Percentiles rank a stretch among this genome's conserved stretches.
These are phyloP conservation scores for Candida germanica DNA, from an alignment of 805 yeast genomes.

Conservation along the genomic window DNA sequence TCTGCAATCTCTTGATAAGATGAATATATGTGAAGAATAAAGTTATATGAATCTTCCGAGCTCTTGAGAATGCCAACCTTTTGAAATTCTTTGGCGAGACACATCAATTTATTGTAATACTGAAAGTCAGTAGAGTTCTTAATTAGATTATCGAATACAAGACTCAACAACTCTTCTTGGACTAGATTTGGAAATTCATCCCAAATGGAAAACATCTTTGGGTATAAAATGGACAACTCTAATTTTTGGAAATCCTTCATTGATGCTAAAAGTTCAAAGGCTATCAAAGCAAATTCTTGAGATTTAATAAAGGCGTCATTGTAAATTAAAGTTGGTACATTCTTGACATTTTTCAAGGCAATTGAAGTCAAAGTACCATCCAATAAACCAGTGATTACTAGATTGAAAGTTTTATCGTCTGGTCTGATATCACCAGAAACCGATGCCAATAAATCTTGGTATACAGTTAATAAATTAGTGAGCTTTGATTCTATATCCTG, in stretches of 20 bases:
- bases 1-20: constrained; percentile 26
- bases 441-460: constrained; percentile 55
- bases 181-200: constrained; percentile 26
- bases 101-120: constrained; percentile 37
- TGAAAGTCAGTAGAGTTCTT: constrained; percentile 21
- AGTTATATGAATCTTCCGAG: constrained; percentile 22
- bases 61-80: constrained; percentile 15
- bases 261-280: constrained; percentile 44
- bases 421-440: constrained; percentile 43
- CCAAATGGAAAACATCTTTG: constrained; percentile 32
- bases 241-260: constrained; percentile 39
- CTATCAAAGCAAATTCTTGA: constrained; percentile 42
- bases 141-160: constrained; percentile 15
- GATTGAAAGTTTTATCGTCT: constrained; percentile 48
- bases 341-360: constrained; percentile 4
- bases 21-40: constrained; percentile 25
- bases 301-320: constrained; percentile 45
- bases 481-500: constrained; percentile 54
- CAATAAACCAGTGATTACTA: constrained; percentile 47
- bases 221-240: constrained; percentile 31
- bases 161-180: constrained; percentile 15
- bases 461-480: constrained; percentile 61
- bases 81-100: constrained; percentile 23
- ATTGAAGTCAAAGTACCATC: constrained; percentile 45
- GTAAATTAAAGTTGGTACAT: constrained; percentile 16